Evolutionary conservation across 2,329 filamentous ascomycete species (phyloP).

Genomic region (Microdochium bolleyi): DNA sequence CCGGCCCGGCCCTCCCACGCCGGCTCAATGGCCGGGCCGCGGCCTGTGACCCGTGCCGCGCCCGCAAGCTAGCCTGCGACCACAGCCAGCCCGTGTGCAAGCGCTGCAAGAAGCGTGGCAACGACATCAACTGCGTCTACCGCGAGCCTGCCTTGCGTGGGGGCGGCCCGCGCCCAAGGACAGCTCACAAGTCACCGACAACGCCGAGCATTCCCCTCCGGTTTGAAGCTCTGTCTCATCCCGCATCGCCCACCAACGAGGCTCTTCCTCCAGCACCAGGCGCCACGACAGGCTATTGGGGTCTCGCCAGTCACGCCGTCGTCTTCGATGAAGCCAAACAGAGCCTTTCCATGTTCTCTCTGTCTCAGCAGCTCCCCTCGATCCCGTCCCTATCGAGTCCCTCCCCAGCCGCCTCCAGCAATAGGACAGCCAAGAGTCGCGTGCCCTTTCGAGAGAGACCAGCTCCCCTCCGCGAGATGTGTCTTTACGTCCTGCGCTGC

Average conservation of each 20-base stretch:
- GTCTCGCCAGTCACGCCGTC: constrained; percentile 18
- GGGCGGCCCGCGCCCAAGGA: neutral
- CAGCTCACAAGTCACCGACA: neutral
- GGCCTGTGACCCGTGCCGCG: constrained; percentile 5
- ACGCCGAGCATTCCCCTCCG: neutral
- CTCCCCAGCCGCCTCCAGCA: neutral
- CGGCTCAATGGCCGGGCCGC: constrained; percentile 4
- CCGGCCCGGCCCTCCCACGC: neutral
- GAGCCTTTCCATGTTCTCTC: constrained; percentile 14
- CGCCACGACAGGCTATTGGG: constrained; percentile 3
- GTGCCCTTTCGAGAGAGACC: neutral
- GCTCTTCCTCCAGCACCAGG: neutral
- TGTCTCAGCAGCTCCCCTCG: neutral
- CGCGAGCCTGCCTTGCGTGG: neutral
- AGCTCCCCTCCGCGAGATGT: neutral
- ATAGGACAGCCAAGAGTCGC: neutral
- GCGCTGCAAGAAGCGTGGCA: constrained; percentile 2
- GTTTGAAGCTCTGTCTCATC: neutral
- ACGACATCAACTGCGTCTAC: constrained; percentile 3
- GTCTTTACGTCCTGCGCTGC: neutral
- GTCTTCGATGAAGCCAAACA: constrained; percentile 24
- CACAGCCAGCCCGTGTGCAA: constrained; percentile 4
- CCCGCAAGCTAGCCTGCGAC: constrained; percentile 6
- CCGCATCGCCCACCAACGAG: neutral
- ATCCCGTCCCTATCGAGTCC: too few relatives aligned